These are phyloP conservation scores for Sanghuangporus baumii DNA, from an alignment of 1,284 basidiomycete species.

Conservation along the genomic window DNA sequence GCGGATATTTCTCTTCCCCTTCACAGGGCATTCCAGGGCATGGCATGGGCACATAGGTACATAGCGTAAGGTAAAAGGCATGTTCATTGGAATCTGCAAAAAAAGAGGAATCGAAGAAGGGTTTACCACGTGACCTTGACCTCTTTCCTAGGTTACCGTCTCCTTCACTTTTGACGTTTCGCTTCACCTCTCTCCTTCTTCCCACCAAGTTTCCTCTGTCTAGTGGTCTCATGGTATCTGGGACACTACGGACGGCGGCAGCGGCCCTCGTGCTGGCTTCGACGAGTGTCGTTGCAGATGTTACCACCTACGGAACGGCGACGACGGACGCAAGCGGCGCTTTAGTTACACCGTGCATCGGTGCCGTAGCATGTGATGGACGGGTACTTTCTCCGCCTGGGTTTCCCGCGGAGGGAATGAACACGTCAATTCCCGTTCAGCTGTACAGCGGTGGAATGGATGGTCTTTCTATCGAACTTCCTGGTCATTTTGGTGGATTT, in stretches of 20 bases:
- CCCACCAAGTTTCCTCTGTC: not conserved
- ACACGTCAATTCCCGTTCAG: conserved; percentile 30
- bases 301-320: conserved; percentile 14
- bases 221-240: not conserved
- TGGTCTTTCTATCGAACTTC: conserved; percentile 46
- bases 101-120: no score
- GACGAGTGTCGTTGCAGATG: not conserved
- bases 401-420: not conserved
- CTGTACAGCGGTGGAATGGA: conserved; percentile 34
- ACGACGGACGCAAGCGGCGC: conserved; percentile 7
- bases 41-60: no score
- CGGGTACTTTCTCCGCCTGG: conserved; percentile 11
- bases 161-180: not conserved
- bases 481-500: conserved; percentile 63
- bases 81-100: no score
- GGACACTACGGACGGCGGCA: not conserved
- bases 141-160: not conserved
- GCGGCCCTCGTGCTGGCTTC: conserved; percentile 2
- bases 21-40: no score
- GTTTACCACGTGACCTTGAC: no score
- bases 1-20: no score
- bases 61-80: no score
- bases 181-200: not conserved
- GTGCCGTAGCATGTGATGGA: conserved; percentile 17
- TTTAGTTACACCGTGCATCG: conserved; percentile 12